A percentile compares a stretch with the other conserved stretches of the same genome.
Conservation (phyloP, 352 stramenopile genomes). For the Phytophthora meadii region DNA sequence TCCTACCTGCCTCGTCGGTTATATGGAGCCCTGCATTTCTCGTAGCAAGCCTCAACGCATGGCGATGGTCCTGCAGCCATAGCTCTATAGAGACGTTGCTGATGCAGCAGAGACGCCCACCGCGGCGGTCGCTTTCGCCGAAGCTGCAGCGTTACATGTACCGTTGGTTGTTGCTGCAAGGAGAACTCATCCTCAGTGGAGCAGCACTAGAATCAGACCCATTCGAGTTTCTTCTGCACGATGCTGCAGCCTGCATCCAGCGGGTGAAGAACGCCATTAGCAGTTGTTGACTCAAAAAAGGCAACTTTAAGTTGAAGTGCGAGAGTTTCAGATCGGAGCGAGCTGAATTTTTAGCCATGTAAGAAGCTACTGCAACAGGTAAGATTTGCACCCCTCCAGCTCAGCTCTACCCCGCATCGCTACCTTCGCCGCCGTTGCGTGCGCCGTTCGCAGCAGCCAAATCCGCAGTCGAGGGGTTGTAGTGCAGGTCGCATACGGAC, state of each 20-base stretch:
- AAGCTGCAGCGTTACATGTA: neutral
- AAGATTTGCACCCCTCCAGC: neutral
- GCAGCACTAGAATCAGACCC: neutral
- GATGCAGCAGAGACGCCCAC: neutral
- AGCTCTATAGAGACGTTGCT: neutral
- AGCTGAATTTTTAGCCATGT: constrained; percentile 3
- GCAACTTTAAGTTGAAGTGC: constrained; percentile 13
- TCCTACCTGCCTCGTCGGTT: too few species aligned
- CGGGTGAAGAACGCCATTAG: neutral
- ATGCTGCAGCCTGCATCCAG: neutral
- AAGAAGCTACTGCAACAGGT: neutral
- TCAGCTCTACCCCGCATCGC: neutral
- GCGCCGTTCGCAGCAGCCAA: neutral
- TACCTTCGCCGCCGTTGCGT: neutral
- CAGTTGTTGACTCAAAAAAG: constrained; percentile 1
- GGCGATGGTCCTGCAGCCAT: neutral
- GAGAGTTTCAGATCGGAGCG: constrained; percentile 6
- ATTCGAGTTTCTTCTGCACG: constrained; percentile 14
- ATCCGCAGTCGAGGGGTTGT: constrained; percentile 10
- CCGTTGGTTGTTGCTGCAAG: neutral
- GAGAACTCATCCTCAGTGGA: constrained; percentile 1
- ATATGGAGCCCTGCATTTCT: constrained; percentile 3
- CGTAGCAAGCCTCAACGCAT: neutral
- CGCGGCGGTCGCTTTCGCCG: too few species aligned
- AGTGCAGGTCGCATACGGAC: constrained; percentile 4